Base-by-base conservation (phyloP, 139 green algal genomes). In the Closterium sp. region DNA sequence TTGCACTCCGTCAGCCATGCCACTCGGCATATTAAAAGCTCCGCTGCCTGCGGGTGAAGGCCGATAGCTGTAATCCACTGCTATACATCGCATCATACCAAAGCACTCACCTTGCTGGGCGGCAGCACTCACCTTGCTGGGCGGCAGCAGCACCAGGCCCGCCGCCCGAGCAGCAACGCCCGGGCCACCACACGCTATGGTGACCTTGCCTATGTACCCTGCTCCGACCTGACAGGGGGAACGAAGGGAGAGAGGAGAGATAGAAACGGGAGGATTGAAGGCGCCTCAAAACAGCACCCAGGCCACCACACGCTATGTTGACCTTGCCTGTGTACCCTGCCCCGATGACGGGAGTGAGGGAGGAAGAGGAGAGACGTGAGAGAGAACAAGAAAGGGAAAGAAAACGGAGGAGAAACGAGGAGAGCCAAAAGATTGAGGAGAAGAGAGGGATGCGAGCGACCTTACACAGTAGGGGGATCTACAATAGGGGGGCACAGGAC, bases 191-290 rank as follows among this genome's bases (percentile, higher is more conserved):
- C 34, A 91, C 19, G 88, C 30, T 8, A 91, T 36, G 34, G 88
- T 88, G 28, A 91, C 88, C 30, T 66, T 33, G 36, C 88, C 88
- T n/a, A 91, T 88, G 88, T 85, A 91, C 34, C 69, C 88, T 33
- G 25, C 34, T 33, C 88, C 88, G n/a, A 86, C 83, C n/a, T 86
- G 30, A 21, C 83, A 86, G 0, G 83, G 30, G 30, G 83, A 9
- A 86, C 0, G 83, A 33, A 32, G 4, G 30, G 7, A 28, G 30
- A 86, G 25, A 34, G 6, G 7, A 34, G 30, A 28, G 55, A 34
- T 9, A 28, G 55, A 3, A 76, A 76, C 23, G 43, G 2, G 43
- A 66, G 43, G 21, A 66, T n/a, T n/a, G n/a, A n/a, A n/a, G n/a
- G n/a, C n/a, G n/a, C n/a, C n/a, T n/a, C n/a, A n/a, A 10, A 83